Conservation (phyloP, 164 flowering plant species). For the Tetracentron sinense region DNA sequence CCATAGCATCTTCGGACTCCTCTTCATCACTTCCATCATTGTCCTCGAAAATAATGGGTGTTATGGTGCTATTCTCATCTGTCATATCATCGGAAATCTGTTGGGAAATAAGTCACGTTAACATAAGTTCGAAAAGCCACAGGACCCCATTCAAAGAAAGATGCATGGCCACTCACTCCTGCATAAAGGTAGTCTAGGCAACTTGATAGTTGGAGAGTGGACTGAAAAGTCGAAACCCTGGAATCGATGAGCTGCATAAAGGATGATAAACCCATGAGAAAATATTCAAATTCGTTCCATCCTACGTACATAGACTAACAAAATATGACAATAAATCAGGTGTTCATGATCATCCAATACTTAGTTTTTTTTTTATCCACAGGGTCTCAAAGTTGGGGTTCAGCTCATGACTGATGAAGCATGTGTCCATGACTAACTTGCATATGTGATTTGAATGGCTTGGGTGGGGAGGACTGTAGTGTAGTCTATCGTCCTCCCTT, state of each 20-base stretch:
- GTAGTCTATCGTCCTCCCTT: too few species aligned
- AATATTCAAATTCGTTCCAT: too few species aligned
- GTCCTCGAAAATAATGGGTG: conserved; percentile 62
- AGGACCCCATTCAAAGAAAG: not conserved
- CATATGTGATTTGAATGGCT: too few species aligned
- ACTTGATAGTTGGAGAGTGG: conserved; percentile 66
- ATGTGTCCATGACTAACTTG: too few species aligned
- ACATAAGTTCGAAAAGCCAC: not conserved
- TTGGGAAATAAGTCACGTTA: not conserved
- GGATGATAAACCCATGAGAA: not conserved
- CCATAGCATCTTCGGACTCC: conserved; percentile 59
- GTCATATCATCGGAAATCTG: conserved; percentile 54
- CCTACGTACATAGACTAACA: too few species aligned
- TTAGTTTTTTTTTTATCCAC: too few species aligned
- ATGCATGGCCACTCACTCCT: conserved; percentile 41
- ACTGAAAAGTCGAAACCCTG: conserved; percentile 61
- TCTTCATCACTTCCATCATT: conserved; percentile 60
- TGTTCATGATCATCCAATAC: too few species aligned
- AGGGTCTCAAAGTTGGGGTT: too few species aligned
- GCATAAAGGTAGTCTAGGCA: conserved; percentile 54
- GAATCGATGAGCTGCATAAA: conserved; percentile 77
- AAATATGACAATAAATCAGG: too few species aligned
- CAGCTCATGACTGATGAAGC: too few species aligned
- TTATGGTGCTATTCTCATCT: conserved; percentile 34
- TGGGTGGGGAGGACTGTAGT: too few species aligned